Conservation (phyloP, 352 stramenopile genomes). For the Phytophthora citricola region DNA sequence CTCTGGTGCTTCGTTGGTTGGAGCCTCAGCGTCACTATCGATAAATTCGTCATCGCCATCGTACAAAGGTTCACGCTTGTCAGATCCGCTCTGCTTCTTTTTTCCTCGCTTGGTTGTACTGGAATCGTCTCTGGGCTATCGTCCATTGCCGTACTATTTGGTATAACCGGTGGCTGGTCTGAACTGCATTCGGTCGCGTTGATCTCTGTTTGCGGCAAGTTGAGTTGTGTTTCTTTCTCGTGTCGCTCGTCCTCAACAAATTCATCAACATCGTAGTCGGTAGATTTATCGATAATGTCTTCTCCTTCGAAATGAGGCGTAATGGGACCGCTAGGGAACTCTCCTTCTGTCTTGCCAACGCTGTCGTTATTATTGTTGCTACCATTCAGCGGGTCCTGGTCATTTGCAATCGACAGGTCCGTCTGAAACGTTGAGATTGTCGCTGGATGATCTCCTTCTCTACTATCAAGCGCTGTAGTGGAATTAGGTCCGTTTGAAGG, state of each 20-base stretch:
- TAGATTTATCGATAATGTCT: constrained; percentile 3
- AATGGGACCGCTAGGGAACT: constrained; percentile 17
- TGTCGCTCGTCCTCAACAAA: constrained; percentile 30
- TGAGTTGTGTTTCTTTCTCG: constrained; percentile 49
- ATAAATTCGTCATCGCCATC: constrained; percentile 32
- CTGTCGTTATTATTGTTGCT: constrained; percentile 22
- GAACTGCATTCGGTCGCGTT: neutral
- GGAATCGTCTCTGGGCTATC: neutral
- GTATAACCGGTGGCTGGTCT: neutral
- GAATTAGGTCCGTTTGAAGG: constrained; percentile 2
- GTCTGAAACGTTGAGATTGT: neutral
- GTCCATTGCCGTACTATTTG: too few species aligned
- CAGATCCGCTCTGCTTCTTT: neutral
- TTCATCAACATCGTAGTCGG: constrained; percentile 24
- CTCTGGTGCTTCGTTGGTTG: constrained; percentile 3
- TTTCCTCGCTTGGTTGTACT: neutral
- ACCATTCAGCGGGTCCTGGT: neutral
- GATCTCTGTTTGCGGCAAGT: constrained; percentile 17
- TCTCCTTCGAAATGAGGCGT: constrained; percentile 8
- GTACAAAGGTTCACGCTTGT: constrained; percentile 16
- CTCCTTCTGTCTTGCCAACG: constrained; percentile 27
- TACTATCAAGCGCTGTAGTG: neutral
- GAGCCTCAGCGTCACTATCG: constrained; percentile 9
- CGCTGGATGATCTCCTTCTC: neutral
- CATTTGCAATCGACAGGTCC: neutral